These are phyloP conservation scores for Rhodotorula sp. DNA, from an alignment of 1,284 basidiomycete species.

Conservation along the genomic window DNA sequence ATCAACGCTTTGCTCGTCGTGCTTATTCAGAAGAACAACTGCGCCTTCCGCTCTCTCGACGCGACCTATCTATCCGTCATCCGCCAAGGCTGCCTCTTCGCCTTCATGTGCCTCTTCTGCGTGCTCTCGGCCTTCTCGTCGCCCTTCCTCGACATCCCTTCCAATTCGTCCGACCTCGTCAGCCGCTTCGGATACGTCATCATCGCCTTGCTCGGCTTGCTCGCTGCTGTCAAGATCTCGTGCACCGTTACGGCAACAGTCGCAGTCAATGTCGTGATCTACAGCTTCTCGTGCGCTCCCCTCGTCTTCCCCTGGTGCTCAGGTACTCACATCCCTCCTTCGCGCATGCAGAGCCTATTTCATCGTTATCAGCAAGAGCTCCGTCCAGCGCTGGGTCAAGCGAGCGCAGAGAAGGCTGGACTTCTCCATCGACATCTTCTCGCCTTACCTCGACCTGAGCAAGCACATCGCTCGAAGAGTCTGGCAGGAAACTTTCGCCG, in stretches of 20 bases:
- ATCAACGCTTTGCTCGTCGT: conserved; percentile 65
- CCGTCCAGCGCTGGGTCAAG: conserved; percentile 47
- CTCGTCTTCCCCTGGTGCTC: not conserved
- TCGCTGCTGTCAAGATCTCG: conserved; percentile 44
- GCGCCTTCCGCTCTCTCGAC: conserved; percentile 62
- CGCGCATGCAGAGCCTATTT: conserved; percentile 45
- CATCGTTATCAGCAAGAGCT: conserved; percentile 38
- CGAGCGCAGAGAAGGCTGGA: conserved; percentile 65
- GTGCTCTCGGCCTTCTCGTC: conserved; percentile 55
- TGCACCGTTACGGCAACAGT: conserved; percentile 45
- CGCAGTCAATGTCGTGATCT: conserved; percentile 37
- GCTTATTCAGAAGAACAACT: conserved; percentile 65
- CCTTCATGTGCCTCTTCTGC: conserved; percentile 62
- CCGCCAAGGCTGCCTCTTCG: conserved; percentile 58
- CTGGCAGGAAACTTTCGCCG: conserved; percentile 77
- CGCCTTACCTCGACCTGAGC: conserved; percentile 67
- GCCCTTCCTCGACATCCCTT: conserved; percentile 55
- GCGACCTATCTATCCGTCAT: conserved; percentile 58
- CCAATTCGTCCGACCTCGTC: conserved; percentile 53
- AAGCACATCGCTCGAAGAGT: conserved; percentile 68
- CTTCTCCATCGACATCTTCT: conserved; percentile 77
- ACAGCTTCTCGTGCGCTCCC: conserved; percentile 62
- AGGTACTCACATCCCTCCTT: conserved; percentile 15
- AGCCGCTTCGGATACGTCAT: conserved; percentile 24
- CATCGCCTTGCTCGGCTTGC: conserved; percentile 38